Evolutionary conservation across 352 stramenopile genomes (phyloP).

Genomic region (Pythium utonaiense): DNA sequence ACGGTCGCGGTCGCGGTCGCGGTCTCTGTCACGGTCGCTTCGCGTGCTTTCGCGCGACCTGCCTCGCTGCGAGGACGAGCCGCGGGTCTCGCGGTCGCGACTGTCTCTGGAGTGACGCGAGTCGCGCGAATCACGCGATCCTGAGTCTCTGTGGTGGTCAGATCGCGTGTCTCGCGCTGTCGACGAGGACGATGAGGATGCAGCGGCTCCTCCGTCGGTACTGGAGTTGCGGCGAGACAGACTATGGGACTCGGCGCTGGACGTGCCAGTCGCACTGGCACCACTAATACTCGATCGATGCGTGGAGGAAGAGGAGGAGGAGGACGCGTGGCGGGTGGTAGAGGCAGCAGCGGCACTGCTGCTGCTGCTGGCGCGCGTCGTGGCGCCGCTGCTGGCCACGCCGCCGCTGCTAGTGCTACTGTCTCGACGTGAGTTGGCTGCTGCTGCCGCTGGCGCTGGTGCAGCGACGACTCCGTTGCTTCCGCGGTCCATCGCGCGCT

Average conservation of each 20-base stretch:
- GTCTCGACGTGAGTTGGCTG: slow-evolving; percentile 15
- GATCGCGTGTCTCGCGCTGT: slow-evolving; percentile 22
- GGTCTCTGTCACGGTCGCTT: slow-evolving; percentile 25
- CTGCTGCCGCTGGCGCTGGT: neutral
- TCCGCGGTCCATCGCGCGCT: slow-evolving; percentile 14
- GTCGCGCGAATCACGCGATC: slow-evolving; percentile 19
- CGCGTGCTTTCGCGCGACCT: slow-evolving; percentile 15
- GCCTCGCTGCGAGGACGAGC: slow-evolving; percentile 18
- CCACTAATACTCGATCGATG: slow-evolving; percentile 15
- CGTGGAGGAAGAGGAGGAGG: slow-evolving; percentile 15
- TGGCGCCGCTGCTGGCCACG: slow-evolving; percentile 12
- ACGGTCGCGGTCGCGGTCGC: slow-evolving; percentile 24
- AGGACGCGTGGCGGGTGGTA: slow-evolving; percentile 7
- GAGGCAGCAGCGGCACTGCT: neutral
- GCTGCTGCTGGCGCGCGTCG: slow-evolving; percentile 15
- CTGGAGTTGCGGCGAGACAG: slow-evolving; percentile 47
- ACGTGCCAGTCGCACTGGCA: neutral
- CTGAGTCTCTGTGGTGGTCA: slow-evolving; percentile 26
- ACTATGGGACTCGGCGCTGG: slow-evolving; percentile 9
- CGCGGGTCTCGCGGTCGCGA: slow-evolving; percentile 16
- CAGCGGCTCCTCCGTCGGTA: neutral
- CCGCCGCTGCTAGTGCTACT: slow-evolving; percentile 11
- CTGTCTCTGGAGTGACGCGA: slow-evolving; percentile 15
- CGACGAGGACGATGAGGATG: slow-evolving; percentile 3
- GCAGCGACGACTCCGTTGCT: slow-evolving; percentile 20